phyloP scores from a whole-genome alignment of 2,329 filamentous ascomycete species.

The Dissoconium aciculare region DNA sequence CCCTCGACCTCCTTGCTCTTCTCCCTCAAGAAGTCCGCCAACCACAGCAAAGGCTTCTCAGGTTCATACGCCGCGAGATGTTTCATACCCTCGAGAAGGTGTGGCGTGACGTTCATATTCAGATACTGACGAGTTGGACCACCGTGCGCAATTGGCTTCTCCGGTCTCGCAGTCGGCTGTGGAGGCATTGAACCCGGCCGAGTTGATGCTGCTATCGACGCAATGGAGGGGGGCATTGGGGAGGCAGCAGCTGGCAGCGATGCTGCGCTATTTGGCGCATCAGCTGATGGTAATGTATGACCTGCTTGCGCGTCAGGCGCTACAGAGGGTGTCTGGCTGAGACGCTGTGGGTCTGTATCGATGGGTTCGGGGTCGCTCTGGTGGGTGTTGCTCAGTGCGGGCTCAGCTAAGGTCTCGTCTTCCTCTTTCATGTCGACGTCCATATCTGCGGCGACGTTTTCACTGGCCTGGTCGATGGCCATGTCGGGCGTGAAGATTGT shows the following conservation, averaged over 20 bases:
- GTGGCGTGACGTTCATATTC: constrained; percentile 35
- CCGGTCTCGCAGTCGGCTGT: constrained; percentile 19
- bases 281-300: neutral
- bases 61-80: constrained; percentile 35
- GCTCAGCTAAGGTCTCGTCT: neutral
- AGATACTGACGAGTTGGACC: constrained; percentile 35
- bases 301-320: neutral
- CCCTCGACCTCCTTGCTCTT: constrained; percentile 36
- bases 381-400: neutral
- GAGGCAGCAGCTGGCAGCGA: no score
- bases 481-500: no score
- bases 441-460: neutral
- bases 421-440: constrained; percentile 1
- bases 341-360: neutral
- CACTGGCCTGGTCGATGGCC: no score
- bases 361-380: neutral
- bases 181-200: constrained; percentile 20
- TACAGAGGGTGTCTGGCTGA: neutral
- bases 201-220: constrained; percentile 9
- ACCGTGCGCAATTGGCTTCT: constrained; percentile 32
- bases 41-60: constrained; percentile 36
- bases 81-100: constrained; percentile 39
- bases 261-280: no score
- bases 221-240: no score
- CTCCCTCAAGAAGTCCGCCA: constrained; percentile 33